A percentile compares a stretch with the other conserved stretches of the same genome.
Conservation (phyloP, 2,329 filamentous ascomycete species). For the Magnaporthiopsis incrustans region DNA sequence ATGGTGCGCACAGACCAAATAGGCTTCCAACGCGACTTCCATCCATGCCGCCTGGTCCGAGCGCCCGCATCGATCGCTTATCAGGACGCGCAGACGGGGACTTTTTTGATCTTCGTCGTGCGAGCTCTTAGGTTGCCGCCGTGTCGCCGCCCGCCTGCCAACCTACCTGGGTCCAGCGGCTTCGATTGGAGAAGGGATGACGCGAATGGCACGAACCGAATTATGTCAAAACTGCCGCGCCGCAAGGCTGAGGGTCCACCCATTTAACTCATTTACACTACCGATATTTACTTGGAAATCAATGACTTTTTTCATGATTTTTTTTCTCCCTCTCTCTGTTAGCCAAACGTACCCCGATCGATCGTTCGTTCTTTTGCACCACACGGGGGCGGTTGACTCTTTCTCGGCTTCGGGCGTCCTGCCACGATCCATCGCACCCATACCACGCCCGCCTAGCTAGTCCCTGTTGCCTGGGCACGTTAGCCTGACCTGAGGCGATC, state of each 20-base stretch:
- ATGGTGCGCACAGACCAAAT: not conserved
- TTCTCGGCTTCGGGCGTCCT: not conserved
- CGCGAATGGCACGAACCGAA: not conserved
- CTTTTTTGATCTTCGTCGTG: not conserved
- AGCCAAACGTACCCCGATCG: not conserved
- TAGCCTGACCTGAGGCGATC: too few species aligned
- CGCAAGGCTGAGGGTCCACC: not conserved
- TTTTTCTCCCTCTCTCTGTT: not conserved
- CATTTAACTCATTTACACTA: not conserved
- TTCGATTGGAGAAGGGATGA: not conserved
- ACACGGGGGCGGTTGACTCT: not conserved
- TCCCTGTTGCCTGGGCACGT: too few species aligned
- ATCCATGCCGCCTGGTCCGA: not conserved
- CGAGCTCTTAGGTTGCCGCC: not conserved
- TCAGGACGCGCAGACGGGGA: not conserved
- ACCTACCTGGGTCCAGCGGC: not conserved
- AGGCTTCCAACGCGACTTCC: not conserved
- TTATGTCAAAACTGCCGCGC: not conserved
- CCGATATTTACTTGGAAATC: not conserved
- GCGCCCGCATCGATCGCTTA: not conserved
- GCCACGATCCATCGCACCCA: not conserved
- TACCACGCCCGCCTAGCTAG: not conserved
- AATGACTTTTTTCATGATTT: not conserved
- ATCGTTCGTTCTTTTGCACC: not conserved
- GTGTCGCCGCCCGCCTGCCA: not conserved